phyloP scores from a whole-genome alignment of 208 protist genomes.

The Leishmania braziliensis region DNA sequence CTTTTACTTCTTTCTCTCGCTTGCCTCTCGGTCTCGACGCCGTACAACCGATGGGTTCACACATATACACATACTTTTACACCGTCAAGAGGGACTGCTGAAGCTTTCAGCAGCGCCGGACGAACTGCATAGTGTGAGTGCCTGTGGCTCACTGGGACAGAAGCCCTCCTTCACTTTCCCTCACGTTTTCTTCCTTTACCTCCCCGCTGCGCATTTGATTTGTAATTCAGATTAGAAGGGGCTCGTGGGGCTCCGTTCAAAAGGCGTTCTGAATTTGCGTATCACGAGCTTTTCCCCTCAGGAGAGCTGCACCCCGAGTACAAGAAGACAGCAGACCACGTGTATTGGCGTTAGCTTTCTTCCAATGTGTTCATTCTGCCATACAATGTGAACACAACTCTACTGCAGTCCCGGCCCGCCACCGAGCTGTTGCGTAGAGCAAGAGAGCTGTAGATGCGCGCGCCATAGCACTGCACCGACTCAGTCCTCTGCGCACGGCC shows the following conservation, averaged over 20 bases:
- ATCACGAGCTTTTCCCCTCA: slow-evolving; percentile 23
- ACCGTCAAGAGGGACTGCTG: not conserved
- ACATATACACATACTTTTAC: not conserved
- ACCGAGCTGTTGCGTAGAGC: not conserved
- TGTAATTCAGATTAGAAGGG: slow-evolving; percentile 45
- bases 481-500: not conserved
- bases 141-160: not conserved
- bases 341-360: slow-evolving; percentile 41
- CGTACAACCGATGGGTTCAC: not conserved
- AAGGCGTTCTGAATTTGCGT: slow-evolving; percentile 43
- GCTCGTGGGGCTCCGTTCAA: slow-evolving; percentile 43
- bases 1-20: not conserved
- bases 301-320: slow-evolving; percentile 27
- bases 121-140: not conserved
- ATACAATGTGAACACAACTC: not conserved
- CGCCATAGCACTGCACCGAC: not conserved
- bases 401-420: not conserved
- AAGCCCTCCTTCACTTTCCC: not conserved
- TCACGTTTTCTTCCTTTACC: not conserved
- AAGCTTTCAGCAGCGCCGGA: not conserved
- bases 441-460: not conserved
- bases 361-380: not conserved
- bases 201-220: not conserved
- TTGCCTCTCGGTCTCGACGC: not conserved
- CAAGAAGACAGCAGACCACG: slow-evolving; percentile 32